Base-by-base conservation (phyloP, 306 rosid genomes). In the Datisca glomerata region DNA sequence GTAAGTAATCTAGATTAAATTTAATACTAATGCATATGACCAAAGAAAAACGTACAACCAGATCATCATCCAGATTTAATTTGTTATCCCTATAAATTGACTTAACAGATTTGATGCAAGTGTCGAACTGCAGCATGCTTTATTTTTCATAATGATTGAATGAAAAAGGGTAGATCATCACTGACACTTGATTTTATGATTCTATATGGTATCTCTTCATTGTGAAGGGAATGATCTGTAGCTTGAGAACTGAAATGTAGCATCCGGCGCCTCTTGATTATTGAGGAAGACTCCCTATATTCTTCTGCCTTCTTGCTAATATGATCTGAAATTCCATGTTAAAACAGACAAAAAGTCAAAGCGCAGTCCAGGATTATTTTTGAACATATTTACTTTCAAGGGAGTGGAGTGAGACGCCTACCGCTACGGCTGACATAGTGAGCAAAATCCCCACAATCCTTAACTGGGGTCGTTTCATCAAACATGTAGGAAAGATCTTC, bases 401-500 rank as follows among this genome's bases (percentile, higher is more conserved):
- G 27, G 25, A 22, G 39, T 3, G 28, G 32, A 19, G 36, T 24
- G 29, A 12, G 16, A 29, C 31, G 2, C 24, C 49, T 67, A 72
- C 94, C 85, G 53, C 42, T 52, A 59, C 47, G 44, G 29, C 53
- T 49, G 40, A 61, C 70, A 41, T 71, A 77, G 59, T 56, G 69
- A 18, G 78, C 74, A 56, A 76, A 71, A 45, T 82, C 80, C 52
- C 75, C 82, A 31, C 93, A 82, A 70, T 79, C 94, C 66, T 82
- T 87, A 45, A 76, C 78, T 15, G 96, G 96, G 49, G 96, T 82
- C 55, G 94, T 52, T 74, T 79, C 87, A 36, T 74, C 85, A n/a
- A 79, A 44, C 82, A 79, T 62, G 52, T 53, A 69, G 15, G 94
- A 72, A 38, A 74, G 50, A 47, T 79, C 81, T 27, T 63, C 91